A percentile compares a stretch with the other conserved stretches of the same genome.
Conservation (phyloP, 495 filamentous ascomycete species). For the Penicillium alfredii region DNA sequence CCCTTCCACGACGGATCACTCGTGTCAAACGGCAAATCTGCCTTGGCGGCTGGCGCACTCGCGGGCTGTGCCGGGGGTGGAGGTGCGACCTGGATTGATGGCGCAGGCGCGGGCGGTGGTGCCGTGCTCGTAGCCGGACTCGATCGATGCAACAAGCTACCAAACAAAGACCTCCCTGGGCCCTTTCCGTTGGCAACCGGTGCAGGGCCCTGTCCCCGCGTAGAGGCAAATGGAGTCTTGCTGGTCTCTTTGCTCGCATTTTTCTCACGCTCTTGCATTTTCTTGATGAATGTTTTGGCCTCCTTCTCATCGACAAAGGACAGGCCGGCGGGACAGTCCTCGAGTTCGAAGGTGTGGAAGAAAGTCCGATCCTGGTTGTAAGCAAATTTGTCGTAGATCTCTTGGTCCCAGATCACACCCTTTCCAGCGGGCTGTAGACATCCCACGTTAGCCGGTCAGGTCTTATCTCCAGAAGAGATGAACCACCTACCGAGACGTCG, state of each 20-base stretch:
- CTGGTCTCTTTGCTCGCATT: slow-evolving; percentile 80
- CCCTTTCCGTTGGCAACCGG: slow-evolving; percentile 46
- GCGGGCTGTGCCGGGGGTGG: slow-evolving; percentile 26
- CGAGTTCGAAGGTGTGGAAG: slow-evolving; percentile 94
- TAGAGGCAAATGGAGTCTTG: slow-evolving; percentile 67
- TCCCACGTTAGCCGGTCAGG: slow-evolving; percentile 13
- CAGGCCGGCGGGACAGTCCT: slow-evolving; percentile 80
- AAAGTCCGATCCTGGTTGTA: slow-evolving; percentile 97
- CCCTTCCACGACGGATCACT: slow-evolving; percentile 79
- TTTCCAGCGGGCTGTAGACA: slow-evolving; percentile 59
- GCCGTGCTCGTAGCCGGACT: slow-evolving; percentile 49
- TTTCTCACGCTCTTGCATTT: slow-evolving; percentile 91
- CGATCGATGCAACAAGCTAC: slow-evolving; percentile 67
- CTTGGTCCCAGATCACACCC: slow-evolving; percentile 97
- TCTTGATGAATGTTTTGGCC: slow-evolving; percentile 88
- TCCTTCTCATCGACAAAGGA: slow-evolving; percentile 96
- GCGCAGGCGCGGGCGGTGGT: slow-evolving; percentile 42
- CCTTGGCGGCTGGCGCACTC: slow-evolving; percentile 35
- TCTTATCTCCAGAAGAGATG: not conserved
- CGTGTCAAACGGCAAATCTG: slow-evolving; percentile 63
- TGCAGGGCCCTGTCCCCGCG: slow-evolving; percentile 41
- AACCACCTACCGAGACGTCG: slow-evolving; percentile 75
- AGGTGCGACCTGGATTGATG: slow-evolving; percentile 46
- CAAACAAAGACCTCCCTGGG: slow-evolving; percentile 50
- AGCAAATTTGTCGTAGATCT: slow-evolving; percentile 87